A percentile compares a stretch with the other conserved stretches of the same genome.
phyloP scores from a whole-genome alignment of 345 rosid species.

The Euphorbia lathyris region DNA sequence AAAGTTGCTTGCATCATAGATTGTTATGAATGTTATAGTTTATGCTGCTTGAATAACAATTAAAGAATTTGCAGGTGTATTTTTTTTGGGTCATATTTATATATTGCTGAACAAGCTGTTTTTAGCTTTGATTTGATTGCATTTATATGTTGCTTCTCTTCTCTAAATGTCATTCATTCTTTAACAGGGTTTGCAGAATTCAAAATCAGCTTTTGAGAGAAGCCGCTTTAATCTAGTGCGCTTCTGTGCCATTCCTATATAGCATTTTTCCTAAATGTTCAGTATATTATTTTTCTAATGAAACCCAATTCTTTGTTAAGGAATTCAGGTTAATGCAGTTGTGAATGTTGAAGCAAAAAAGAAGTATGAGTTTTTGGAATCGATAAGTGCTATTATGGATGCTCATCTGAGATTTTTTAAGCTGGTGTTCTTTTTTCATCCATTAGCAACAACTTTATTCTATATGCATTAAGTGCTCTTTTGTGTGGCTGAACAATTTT shows the following conservation, averaged over 20 bases:
- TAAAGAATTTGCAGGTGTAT: background rate
- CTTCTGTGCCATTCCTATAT: conserved; percentile 9
- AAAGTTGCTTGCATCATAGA: too few relatives aligned
- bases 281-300: conserved; percentile 26
- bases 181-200: conserved; percentile 73
- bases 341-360: conserved; percentile 80
- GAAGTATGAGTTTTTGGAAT: conserved; percentile 88
- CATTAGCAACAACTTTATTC: conserved; percentile 12
- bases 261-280: conserved; percentile 3
- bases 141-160: background rate
- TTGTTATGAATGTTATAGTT: background rate
- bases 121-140: background rate
- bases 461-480: conserved; percentile 1
- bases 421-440: conserved; percentile 44
- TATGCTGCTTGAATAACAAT: background rate
- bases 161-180: background rate
- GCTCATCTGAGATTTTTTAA: conserved; percentile 83
- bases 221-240: conserved; percentile 91
- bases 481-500: conserved; percentile 18
- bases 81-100: too few relatives aligned
- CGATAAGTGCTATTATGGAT: conserved; percentile 86
- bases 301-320: conserved; percentile 45
- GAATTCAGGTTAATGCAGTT: conserved; percentile 75
- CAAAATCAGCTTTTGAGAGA: conserved; percentile 79
- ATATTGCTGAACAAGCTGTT: background rate